phyloP scores from a whole-genome alignment of 192 early-diverging fungal species.

The Rhizophagus clarus region DNA sequence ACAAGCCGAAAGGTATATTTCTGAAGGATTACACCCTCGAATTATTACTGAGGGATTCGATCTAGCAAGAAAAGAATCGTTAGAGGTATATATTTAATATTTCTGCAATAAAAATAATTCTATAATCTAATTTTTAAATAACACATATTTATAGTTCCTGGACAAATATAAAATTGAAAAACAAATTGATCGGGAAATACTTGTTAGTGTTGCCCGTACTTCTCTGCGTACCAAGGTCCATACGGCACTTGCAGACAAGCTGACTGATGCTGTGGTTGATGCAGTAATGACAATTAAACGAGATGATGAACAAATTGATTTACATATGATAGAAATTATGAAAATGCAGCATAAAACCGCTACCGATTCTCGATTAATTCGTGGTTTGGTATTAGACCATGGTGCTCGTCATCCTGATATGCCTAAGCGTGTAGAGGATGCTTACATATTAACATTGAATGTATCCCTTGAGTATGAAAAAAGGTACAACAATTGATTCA shows the following conservation, averaged over 20 bases:
- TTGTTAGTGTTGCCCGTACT: conserved; percentile 90
- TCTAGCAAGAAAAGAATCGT: conserved; percentile 92
- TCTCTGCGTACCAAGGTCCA: conserved; percentile 96
- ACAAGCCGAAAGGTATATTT: conserved; percentile 90
- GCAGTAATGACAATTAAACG: conserved; percentile 87
- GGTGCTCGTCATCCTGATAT: conserved; percentile 99
- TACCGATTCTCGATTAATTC: conserved; percentile 93
- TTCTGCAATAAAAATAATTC: background rate
- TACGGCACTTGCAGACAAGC: conserved; percentile 82
- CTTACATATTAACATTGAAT: conserved; percentile 92
- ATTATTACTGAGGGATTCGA: conserved; percentile 97
- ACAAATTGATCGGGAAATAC: conserved; percentile 85
- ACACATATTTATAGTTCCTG: conserved; percentile 65
- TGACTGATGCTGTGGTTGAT: conserved; percentile 97
- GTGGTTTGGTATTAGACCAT: conserved; percentile 97
- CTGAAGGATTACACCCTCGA: conserved; percentile 96
- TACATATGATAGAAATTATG: conserved; percentile 99
- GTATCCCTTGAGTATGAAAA: conserved; percentile 99
- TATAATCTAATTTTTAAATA: background rate
- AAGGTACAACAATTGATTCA: conserved; percentile 55
- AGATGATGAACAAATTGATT: conserved; percentile 87
- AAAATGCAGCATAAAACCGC: conserved; percentile 99
- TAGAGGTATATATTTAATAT: conserved; percentile 55
- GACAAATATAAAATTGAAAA: conserved; percentile 80
- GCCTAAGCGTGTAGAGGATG: conserved; percentile 92